Percentiles rank a stretch among this genome's conserved stretches.
Evolutionary conservation across 495 filamentous ascomycete species (phyloP).

Genomic region (Cercophora newfieldiana): DNA sequence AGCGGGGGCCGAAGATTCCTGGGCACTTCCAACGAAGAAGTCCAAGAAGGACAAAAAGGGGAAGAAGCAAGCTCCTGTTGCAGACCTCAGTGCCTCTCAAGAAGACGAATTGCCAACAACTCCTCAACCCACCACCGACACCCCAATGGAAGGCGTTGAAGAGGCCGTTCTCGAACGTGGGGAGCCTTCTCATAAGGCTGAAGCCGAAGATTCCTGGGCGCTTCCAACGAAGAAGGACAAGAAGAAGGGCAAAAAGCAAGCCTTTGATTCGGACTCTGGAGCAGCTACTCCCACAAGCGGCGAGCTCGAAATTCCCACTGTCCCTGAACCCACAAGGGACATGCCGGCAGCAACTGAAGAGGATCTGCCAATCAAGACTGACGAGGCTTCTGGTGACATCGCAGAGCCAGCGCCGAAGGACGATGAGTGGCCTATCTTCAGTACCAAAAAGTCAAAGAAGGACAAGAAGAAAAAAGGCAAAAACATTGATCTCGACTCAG

Average conservation of each 20-base stretch:
- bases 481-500: conserved; percentile 4
- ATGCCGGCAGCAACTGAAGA: background rate
- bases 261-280: background rate
- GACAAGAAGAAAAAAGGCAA: conserved; percentile 27
- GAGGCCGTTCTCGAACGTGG: background rate
- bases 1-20: conserved; percentile 7
- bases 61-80: conserved; percentile 11
- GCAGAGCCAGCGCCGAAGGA: background rate
- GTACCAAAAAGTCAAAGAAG: conserved; percentile 27
- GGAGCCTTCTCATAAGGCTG: background rate
- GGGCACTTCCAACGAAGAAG: conserved; percentile 20
- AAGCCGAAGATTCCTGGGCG: background rate
- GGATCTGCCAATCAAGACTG: background rate
- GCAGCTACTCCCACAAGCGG: background rate
- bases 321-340: background rate
- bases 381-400: background rate
- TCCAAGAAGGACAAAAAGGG: conserved; percentile 26
- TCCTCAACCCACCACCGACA: background rate
- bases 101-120: background rate
- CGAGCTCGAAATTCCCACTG: background rate
- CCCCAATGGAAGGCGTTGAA: background rate
- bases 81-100: background rate
- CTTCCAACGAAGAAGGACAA: conserved; percentile 24
- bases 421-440: background rate
- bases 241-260: conserved; percentile 23